These are phyloP conservation scores for Cryptococcus wingfieldii DNA, from an alignment of 1,284 basidiomycete species.

Conservation along the genomic window DNA sequence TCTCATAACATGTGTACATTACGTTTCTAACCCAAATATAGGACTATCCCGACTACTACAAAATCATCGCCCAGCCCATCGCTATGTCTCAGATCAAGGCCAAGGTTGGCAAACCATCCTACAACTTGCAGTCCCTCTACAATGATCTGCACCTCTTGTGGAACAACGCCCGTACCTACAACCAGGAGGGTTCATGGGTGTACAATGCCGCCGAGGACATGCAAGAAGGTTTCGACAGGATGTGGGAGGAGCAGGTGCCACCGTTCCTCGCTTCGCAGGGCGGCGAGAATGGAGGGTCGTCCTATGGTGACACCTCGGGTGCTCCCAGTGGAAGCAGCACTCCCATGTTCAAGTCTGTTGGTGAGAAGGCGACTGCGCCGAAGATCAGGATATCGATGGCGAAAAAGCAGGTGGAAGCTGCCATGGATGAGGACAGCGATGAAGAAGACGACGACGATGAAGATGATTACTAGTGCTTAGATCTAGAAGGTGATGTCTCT, in stretches of 20 bases:
- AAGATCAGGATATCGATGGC: slow-evolving; percentile 43
- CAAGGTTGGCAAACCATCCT: slow-evolving; percentile 70
- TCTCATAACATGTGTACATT: neutral
- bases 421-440: slow-evolving; percentile 24
- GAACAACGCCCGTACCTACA: slow-evolving; percentile 84
- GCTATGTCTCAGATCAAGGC: slow-evolving; percentile 83
- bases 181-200: slow-evolving; percentile 69
- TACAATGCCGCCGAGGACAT: slow-evolving; percentile 89
- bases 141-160: slow-evolving; percentile 86
- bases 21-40: neutral
- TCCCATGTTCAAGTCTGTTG: slow-evolving; percentile 40
- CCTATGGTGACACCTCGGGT: slow-evolving; percentile 5
- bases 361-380: slow-evolving; percentile 18
- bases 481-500: neutral
- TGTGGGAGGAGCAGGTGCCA: slow-evolving; percentile 42
- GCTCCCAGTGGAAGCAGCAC: slow-evolving; percentile 38
- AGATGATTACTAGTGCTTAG: slow-evolving; percentile 1
- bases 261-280: slow-evolving; percentile 8
- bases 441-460: slow-evolving; percentile 18
- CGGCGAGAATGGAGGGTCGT: neutral
- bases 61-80: slow-evolving; percentile 68
- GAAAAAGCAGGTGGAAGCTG: slow-evolving; percentile 19
- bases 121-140: slow-evolving; percentile 66
- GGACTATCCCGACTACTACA: slow-evolving; percentile 83
- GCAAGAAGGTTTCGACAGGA: slow-evolving; percentile 73